These are phyloP conservation scores for Anisogramma anomala DNA, from an alignment of 2,329 filamentous ascomycete species.

Conservation along the genomic window DNA sequence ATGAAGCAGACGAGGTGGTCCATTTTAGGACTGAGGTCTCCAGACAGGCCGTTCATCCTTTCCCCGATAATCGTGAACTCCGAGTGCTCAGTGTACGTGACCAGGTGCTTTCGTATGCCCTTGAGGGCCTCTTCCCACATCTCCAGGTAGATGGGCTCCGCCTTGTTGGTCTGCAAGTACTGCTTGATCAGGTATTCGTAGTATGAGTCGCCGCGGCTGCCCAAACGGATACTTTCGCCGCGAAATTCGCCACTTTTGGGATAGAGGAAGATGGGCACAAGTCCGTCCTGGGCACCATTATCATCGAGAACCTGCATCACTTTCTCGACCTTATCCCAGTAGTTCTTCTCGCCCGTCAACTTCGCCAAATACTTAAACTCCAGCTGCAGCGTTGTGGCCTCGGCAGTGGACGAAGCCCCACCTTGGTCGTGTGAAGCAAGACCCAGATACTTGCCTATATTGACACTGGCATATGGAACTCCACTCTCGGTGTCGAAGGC, in stretches of 20 bases:
- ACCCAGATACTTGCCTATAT: constrained; percentile 65
- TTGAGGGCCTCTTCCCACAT: constrained; percentile 84
- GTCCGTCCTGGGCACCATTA: constrained; percentile 65
- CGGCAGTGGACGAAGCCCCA: constrained; percentile 86
- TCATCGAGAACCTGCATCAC: constrained; percentile 86
- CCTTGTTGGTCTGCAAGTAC: constrained; percentile 81
- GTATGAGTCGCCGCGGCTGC: constrained; percentile 91
- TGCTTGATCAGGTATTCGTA: constrained; percentile 99
- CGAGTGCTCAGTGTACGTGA: constrained; percentile 74
- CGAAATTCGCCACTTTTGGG: constrained; percentile 68
- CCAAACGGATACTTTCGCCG: constrained; percentile 77
- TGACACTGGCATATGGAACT: constrained; percentile 82
- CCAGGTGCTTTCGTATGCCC: constrained; percentile 81
- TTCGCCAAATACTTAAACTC: constrained; percentile 97
- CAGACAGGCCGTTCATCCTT: constrained; percentile 59
- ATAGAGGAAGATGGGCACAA: constrained; percentile 86
- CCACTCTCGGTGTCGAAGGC: constrained; percentile 84
- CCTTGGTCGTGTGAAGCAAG: constrained; percentile 72
- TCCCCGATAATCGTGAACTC: constrained; percentile 86
- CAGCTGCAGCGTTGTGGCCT: constrained; percentile 83
- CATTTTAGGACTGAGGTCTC: constrained; percentile 73
- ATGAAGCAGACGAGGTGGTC: constrained; percentile 97
- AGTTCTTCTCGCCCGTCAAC: constrained; percentile 80
- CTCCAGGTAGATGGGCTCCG: constrained; percentile 75
- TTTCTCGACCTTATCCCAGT: constrained; percentile 85